Evolutionary conservation across 2,329 filamentous ascomycete species (phyloP).

Genomic region (Fusarium hainanense): DNA sequence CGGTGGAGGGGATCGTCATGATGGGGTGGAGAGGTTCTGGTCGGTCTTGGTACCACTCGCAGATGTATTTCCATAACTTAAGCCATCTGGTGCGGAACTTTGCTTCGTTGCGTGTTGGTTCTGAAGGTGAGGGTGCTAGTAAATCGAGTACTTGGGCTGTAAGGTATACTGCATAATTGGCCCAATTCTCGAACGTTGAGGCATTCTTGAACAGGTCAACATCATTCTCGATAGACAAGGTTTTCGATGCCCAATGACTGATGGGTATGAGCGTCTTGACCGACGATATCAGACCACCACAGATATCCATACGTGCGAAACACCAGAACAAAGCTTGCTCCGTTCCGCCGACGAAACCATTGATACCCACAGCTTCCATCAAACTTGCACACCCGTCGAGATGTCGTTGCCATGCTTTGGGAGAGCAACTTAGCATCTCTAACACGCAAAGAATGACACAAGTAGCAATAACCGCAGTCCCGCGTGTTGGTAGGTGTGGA

Average conservation of each 20-base stretch:
- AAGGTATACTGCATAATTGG: slow-evolving; percentile 63
- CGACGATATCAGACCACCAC: slow-evolving; percentile 63
- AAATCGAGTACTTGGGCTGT: slow-evolving; percentile 58
- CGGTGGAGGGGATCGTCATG: slow-evolving; percentile 51
- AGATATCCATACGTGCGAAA: slow-evolving; percentile 66
- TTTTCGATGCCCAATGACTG: slow-evolving; percentile 57
- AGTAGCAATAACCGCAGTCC: slow-evolving; percentile 62
- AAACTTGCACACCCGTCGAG: slow-evolving; percentile 64
- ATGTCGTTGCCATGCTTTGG: slow-evolving; percentile 62
- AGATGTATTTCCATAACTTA: slow-evolving; percentile 53
- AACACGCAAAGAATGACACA: slow-evolving; percentile 65
- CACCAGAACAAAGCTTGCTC: slow-evolving; percentile 66
- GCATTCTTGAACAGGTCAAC: slow-evolving; percentile 51
- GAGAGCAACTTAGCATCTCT: slow-evolving; percentile 63
- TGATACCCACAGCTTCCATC: slow-evolving; percentile 61
- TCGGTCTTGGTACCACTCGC: slow-evolving; percentile 54
- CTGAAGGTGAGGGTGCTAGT: slow-evolving; percentile 43
- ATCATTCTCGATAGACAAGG: slow-evolving; percentile 46
- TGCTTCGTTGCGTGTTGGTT: slow-evolving; percentile 38
- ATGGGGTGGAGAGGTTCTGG: slow-evolving; percentile 53
- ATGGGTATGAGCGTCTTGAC: slow-evolving; percentile 62
- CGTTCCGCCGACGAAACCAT: slow-evolving; percentile 61
- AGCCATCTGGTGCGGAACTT: slow-evolving; percentile 50
- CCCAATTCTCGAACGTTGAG: slow-evolving; percentile 58
- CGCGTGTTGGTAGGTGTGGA: slow-evolving; percentile 59